Base-by-base conservation (phyloP, 208 protist species). In the Leishmania tropica region DNA sequence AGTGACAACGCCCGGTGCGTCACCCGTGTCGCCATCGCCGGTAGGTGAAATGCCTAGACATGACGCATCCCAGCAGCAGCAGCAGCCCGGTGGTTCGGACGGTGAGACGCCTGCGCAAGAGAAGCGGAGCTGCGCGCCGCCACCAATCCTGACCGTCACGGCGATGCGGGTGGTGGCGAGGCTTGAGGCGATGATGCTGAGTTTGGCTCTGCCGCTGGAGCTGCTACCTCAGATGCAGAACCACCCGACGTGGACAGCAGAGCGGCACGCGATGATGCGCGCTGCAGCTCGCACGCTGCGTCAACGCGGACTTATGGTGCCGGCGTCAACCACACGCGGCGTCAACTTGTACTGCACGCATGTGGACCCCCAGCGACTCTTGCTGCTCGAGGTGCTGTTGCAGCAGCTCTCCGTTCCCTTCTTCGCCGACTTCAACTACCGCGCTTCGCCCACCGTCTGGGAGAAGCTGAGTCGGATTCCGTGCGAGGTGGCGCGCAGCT, bases 361-460 rank as follows among this genome's bases (percentile, higher is more conserved):
- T 47, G 81, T 81, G 42, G 84, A 84, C 72, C 76, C 70, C 19
- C 77, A 87, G 35, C 68, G 73, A 17, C 87, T 94, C 73, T 37
- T 86, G 76, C 80, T 92, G 53, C 81, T 88, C 7, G 88, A 94
- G 79, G 87, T 86, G 53, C 67, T 92, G 45, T 75, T 94, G 45
- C 88, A 94, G 62, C 79, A 88, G 64, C 73, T 92, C 37, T 81
- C 82, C 58, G 68, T 94, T 19, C 90, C 90, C 17, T 94, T 94
- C 78, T 88, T 94, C 56, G 90, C 90, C 47, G 90, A 94, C 87
- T 83, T 85, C 72, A 91, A 87, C 65, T 84, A 89, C 75, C 65
- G 40, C 45, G 51, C 64, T 10, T 79, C 90, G 31, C 77, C 70
- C 28, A 90, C 85, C 3, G 81, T 91, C 24, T 91, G 90, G 87